Percentiles rank a stretch among this genome's conserved stretches.
Evolutionary conservation across 2,329 filamentous ascomycete species (phyloP).

Genomic region (Sarocladium strictum): DNA sequence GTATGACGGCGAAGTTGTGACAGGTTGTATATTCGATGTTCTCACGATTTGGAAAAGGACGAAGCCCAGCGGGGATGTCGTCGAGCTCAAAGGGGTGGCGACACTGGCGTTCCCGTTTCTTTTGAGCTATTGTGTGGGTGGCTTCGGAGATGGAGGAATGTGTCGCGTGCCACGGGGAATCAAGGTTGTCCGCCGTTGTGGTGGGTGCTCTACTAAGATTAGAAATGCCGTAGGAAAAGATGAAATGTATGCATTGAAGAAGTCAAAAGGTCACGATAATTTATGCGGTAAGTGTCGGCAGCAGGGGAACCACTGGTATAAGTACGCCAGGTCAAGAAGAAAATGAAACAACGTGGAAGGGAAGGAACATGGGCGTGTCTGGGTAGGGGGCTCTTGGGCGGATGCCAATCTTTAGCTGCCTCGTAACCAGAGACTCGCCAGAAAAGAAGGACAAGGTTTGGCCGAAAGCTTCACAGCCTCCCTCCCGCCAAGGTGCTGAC

Average conservation of each 20-base stretch:
- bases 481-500: background rate
- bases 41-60: too few relatives aligned
- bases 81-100: background rate
- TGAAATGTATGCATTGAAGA: background rate
- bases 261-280: background rate
- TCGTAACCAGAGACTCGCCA: background rate
- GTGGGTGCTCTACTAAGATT: background rate
- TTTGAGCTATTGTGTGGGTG: background rate
- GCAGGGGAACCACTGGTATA: background rate
- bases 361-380: background rate
- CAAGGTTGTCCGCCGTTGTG: background rate
- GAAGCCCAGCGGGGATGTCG: too few relatives aligned
- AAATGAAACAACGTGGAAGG: background rate
- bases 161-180: background rate
- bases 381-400: background rate
- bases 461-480: constrained; percentile 2
- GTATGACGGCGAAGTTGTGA: background rate
- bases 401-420: background rate
- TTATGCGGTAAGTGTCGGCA: background rate
- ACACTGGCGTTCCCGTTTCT: too few relatives aligned
- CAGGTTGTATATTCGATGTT: too few relatives aligned
- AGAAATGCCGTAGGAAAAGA: background rate
- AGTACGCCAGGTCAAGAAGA: background rate
- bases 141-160: background rate
- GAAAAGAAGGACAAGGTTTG: constrained; percentile 5